Evolutionary conservation across 129 eudicot species (phyloP), one percentile per base, ranked within the genome.

Genomic region (Tanacetum coccineum): DNA sequence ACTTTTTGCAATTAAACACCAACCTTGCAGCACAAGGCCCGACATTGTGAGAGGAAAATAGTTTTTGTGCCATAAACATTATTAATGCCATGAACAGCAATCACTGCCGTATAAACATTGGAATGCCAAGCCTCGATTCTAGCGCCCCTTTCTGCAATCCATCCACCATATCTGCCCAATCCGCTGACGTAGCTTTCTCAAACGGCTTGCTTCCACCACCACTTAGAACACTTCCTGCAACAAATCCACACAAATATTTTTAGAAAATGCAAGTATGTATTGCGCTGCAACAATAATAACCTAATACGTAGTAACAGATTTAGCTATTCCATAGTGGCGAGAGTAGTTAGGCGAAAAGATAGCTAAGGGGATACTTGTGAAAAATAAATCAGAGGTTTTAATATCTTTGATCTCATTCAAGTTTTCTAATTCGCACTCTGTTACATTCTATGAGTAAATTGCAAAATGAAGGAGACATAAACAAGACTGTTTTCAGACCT

Each of bases 21-120:
- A 74, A 88, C 98, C 98, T 85, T 47, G 98, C 80, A 68, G 98
- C 98, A 42, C 98, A 96, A 54, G 85, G 87, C 64, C 90, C 93
- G 49, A 92, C 77, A 78, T 92, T 92, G 69, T 88, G 96, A 68
- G 96, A n/a, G 98, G 53, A 92, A 92, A 60, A 92, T 59, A 26
- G 98, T 92, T n/a, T n/a, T n/a, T 21, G 96, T 81, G 39, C 95
- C 95, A 30, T 85, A 88, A 4, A 84, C 96, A 70, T 83, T 92
- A 70, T 81, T 86, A 75, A 88, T 86, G 7, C 98, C 98, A 66
- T 92, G 98, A 81, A 92, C 91, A 22, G 95, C 96, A 74, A n/a
- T 92, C 98, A 71, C 77, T 75, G 0, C 91, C 98, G 21, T 92
- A 92, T 25, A n/a, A 92, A 75, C 32, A 92, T 70, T 11, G 98